Evolutionary conservation across 106 monocot species (phyloP).

Genomic region (Dioscorea zingiberensis): DNA sequence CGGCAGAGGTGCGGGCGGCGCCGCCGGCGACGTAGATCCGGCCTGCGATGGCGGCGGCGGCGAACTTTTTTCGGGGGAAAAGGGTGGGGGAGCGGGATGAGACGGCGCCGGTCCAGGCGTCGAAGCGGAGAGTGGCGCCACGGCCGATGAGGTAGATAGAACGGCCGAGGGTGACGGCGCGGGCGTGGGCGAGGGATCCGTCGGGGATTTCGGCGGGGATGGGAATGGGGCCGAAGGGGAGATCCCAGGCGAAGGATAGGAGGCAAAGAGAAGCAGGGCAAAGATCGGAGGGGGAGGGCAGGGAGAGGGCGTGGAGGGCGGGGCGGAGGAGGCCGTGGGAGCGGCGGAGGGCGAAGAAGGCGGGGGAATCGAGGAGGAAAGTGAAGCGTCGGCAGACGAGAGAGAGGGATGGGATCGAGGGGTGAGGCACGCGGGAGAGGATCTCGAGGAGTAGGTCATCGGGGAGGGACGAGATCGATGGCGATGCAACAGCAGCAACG

Average conservation of each 20-base stretch:
- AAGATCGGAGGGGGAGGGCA: slow-evolving; percentile 20
- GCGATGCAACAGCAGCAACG: background rate
- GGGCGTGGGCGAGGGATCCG: slow-evolving; percentile 20
- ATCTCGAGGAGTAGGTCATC: slow-evolving; percentile 67
- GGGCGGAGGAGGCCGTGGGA: slow-evolving; percentile 26
- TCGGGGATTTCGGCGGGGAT: background rate
- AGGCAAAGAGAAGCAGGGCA: slow-evolving; percentile 12
- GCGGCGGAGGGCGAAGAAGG: slow-evolving; percentile 45
- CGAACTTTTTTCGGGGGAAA: slow-evolving; percentile 47
- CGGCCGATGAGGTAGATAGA: slow-evolving; percentile 37
- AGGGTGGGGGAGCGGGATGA: slow-evolving; percentile 23
- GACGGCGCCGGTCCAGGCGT: slow-evolving; percentile 40
- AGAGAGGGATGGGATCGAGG: slow-evolving; percentile 51
- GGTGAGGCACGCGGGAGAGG: slow-evolving; percentile 39
- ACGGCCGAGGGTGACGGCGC: slow-evolving; percentile 33
- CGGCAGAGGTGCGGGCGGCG: slow-evolving; percentile 27
- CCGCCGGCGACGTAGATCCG: slow-evolving; percentile 62
- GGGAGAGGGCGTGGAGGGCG: slow-evolving; percentile 20
- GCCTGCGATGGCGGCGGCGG: slow-evolving; percentile 32
- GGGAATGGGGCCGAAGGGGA: slow-evolving; percentile 2
- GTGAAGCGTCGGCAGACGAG: slow-evolving; percentile 62
- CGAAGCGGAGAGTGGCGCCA: slow-evolving; percentile 28
- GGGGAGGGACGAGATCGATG: slow-evolving; percentile 46
- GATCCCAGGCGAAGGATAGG: slow-evolving; percentile 1
- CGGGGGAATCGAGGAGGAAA: slow-evolving; percentile 32